Percentiles rank a stretch among this genome's conserved stretches.
Evolutionary conservation across 23 red algal species (phyloP).

Genomic region (Gracilaria domingensis): DNA sequence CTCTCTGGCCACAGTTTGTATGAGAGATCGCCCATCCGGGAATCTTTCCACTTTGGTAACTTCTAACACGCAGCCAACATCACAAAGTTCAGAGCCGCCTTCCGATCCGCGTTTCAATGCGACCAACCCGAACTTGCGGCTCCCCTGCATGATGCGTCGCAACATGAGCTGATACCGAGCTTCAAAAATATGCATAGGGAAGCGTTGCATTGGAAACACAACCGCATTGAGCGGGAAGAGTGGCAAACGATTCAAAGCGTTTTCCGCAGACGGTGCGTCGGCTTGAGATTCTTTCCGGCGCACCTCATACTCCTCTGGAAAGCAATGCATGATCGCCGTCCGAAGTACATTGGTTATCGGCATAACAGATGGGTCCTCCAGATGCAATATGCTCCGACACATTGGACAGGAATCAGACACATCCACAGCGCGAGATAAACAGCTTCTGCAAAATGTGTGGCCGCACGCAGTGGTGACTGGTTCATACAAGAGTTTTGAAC

Average conservation of each 20-base stretch:
- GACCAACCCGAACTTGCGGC: slow-evolving; percentile 83
- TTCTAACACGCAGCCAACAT: slow-evolving; percentile 74
- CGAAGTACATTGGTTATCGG: slow-evolving; percentile 66
- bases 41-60: slow-evolving; percentile 76
- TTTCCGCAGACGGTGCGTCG: slow-evolving; percentile 45
- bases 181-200: slow-evolving; percentile 89
- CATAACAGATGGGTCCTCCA: slow-evolving; percentile 63
- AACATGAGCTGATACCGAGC: slow-evolving; percentile 86
- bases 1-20: slow-evolving; percentile 63
- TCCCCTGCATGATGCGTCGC: slow-evolving; percentile 74
- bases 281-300: slow-evolving; percentile 39
- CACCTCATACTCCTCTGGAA: slow-evolving; percentile 61
- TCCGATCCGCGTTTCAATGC: slow-evolving; percentile 41
- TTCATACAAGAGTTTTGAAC: slow-evolving; percentile 76
- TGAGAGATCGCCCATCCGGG: slow-evolving; percentile 77
- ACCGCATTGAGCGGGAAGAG: slow-evolving; percentile 76
- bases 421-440: slow-evolving; percentile 73
- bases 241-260: slow-evolving; percentile 61
- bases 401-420: slow-evolving; percentile 68
- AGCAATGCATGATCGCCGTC: slow-evolving; percentile 52
- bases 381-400: slow-evolving; percentile 68
- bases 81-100: slow-evolving; percentile 42
- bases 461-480: slow-evolving; percentile 86
- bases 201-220: slow-evolving; percentile 78
- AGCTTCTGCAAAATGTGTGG: slow-evolving; percentile 83